These are phyloP conservation scores for Sporothrix pseudoabietina DNA, from an alignment of 2,329 filamentous ascomycete species.

Conservation along the genomic window DNA sequence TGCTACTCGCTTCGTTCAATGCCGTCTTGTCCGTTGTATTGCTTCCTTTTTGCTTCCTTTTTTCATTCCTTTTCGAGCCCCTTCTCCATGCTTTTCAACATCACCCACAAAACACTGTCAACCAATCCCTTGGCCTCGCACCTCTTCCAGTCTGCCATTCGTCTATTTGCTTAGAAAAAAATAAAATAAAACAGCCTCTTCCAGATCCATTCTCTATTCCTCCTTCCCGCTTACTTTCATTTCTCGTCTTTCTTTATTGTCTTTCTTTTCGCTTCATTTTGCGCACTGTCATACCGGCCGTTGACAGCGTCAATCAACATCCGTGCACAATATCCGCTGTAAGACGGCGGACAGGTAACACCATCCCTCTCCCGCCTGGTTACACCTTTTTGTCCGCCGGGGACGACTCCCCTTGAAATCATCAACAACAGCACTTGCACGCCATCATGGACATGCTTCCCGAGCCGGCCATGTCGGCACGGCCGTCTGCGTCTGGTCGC, in stretches of 20 bases:
- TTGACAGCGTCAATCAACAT: not conserved
- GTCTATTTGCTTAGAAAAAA: not conserved
- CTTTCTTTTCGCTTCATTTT: not conserved
- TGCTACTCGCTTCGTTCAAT: not conserved
- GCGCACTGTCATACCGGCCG: not conserved
- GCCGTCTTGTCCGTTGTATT: not conserved
- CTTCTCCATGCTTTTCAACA: not conserved
- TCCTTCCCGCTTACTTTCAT: not conserved
- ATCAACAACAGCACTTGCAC: not conserved
- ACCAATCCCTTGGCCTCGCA: not conserved
- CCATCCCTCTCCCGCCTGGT: not conserved
- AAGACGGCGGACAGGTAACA: not conserved
- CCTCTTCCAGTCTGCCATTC: not conserved
- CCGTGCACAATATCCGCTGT: not conserved
- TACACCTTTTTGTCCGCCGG: not conserved
- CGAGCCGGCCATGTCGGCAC: constrained; percentile 40
- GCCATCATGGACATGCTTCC: constrained; percentile 45
- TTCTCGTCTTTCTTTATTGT: not conserved
- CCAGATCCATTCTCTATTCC: not conserved
- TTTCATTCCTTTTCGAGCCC: not conserved
- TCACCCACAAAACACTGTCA: not conserved
- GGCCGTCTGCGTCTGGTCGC: constrained; percentile 37
- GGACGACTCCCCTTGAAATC: not conserved
- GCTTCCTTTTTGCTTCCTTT: not conserved
- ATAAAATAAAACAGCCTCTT: not conserved